Conservation (phyloP, 2,329 filamentous ascomycete species). For the Fusarium napiforme region DNA sequence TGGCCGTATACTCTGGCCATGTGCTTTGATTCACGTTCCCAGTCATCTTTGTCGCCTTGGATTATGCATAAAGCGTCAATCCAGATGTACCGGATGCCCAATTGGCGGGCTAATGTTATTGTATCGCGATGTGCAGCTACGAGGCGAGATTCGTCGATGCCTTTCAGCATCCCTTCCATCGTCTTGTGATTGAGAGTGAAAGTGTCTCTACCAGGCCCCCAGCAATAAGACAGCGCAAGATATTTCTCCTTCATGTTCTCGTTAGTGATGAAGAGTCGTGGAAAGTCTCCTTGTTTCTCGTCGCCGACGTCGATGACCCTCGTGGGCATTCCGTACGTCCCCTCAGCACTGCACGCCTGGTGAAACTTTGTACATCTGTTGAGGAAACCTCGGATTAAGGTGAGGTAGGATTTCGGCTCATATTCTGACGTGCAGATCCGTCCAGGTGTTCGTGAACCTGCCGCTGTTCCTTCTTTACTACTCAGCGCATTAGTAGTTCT, state of each 20-base stretch:
- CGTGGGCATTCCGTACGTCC: background rate
- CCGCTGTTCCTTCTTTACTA: background rate
- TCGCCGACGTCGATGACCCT: conserved; percentile 5
- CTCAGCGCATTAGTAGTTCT: background rate
- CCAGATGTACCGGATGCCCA: background rate
- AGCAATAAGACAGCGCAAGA: conserved; percentile 10
- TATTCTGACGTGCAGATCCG: background rate
- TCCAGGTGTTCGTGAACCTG: background rate
- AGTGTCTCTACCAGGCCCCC: conserved; percentile 13
- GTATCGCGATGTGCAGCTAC: conserved; percentile 8
- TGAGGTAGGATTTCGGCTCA: background rate
- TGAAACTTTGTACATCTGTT: background rate
- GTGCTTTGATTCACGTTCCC: background rate
- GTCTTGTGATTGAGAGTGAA: conserved; percentile 8
- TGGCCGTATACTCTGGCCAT: background rate
- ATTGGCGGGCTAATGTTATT: background rate
- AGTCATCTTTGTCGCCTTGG: background rate
- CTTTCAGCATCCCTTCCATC: background rate
- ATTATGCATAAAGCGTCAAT: conserved; percentile 7
- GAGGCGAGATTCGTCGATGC: background rate
- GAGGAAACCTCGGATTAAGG: background rate
- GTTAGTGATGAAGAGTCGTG: background rate
- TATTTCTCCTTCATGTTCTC: background rate
- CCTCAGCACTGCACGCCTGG: background rate
- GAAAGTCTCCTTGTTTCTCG: background rate